phyloP scores from a whole-genome alignment of 2,329 filamentous ascomycete species.

The Neoscytalidium dimidiatum region DNA sequence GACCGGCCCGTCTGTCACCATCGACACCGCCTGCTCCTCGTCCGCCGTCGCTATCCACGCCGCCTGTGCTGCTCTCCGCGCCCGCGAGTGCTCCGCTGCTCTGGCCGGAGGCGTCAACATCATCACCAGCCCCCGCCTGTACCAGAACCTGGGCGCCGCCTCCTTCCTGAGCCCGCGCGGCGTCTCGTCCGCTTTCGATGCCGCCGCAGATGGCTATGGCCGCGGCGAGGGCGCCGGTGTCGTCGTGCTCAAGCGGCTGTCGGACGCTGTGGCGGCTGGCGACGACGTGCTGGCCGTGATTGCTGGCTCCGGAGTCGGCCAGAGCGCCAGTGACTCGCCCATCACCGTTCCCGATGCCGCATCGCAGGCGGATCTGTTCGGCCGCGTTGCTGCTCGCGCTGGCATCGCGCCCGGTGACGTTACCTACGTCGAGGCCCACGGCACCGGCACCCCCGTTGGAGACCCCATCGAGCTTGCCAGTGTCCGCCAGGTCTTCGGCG shows the following conservation, averaged over 20 bases:
- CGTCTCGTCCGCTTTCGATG: slow-evolving; percentile 42
- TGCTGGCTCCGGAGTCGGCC: not conserved
- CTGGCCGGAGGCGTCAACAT: slow-evolving; percentile 37
- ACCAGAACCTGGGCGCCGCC: slow-evolving; percentile 37
- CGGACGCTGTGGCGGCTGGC: slow-evolving; percentile 52
- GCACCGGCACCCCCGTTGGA: slow-evolving; percentile 61
- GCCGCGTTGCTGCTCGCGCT: not conserved
- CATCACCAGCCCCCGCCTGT: slow-evolving; percentile 33
- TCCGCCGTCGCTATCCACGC: slow-evolving; percentile 27
- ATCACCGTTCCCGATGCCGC: slow-evolving; percentile 21
- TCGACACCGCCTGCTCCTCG: slow-evolving; percentile 32
- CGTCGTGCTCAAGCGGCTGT: slow-evolving; percentile 51
- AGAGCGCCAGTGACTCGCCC: not conserved
- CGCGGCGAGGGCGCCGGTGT: slow-evolving; percentile 52
- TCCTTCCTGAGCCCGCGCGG: slow-evolving; percentile 48
- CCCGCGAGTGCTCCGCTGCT: slow-evolving; percentile 31
- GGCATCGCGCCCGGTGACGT: not conserved
- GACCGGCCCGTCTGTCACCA: slow-evolving; percentile 19
- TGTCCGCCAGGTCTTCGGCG: not conserved
- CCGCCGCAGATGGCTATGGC: slow-evolving; percentile 52
- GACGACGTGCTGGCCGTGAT: slow-evolving; percentile 49
- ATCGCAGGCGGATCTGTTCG: slow-evolving; percentile 17
- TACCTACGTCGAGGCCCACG: slow-evolving; percentile 39
- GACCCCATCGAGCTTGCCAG: slow-evolving; percentile 31
- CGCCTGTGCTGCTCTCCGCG: slow-evolving; percentile 28